Percentiles rank a stretch among this genome's conserved stretches.
Evolutionary conservation across 345 rosid genomes (phyloP).

Genomic region (Xanthoceras sorbifolium): DNA sequence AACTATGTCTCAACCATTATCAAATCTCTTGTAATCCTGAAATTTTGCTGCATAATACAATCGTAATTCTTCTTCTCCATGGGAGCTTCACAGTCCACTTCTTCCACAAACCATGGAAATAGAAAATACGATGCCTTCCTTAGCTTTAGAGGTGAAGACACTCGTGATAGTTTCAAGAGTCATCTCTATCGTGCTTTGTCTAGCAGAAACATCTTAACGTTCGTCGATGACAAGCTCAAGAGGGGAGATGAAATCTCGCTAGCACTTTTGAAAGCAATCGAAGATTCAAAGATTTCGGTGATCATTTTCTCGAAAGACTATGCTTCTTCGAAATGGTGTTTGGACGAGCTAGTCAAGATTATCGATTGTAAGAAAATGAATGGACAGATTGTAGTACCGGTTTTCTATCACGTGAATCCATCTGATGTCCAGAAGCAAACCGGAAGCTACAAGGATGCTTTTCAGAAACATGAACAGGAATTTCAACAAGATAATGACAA

Average conservation of each 20-base stretch:
- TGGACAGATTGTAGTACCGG: conserved; percentile 33
- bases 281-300: background rate
- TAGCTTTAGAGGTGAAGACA: background rate
- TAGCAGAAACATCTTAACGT: background rate
- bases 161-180: background rate
- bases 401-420: conserved; percentile 16
- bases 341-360: background rate
- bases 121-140: background rate
- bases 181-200: background rate
- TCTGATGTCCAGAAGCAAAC: conserved; percentile 30
- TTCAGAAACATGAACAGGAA: conserved; percentile 20
- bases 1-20: background rate
- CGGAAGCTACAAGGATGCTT: conserved; percentile 30
- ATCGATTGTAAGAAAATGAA: conserved; percentile 20
- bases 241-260: background rate
- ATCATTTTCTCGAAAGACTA: background rate
- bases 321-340: background rate
- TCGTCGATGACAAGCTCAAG: background rate
- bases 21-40: background rate
- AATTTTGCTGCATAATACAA: background rate
- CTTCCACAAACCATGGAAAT: background rate
- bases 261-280: background rate
- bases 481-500: background rate
- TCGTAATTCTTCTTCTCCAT: background rate
- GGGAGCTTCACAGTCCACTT: background rate